A percentile compares a stretch with the other conserved stretches of the same genome.
phyloP scores from a whole-genome alignment of 2,329 filamentous ascomycete genomes.

The Zasmidium citrigriseum region DNA sequence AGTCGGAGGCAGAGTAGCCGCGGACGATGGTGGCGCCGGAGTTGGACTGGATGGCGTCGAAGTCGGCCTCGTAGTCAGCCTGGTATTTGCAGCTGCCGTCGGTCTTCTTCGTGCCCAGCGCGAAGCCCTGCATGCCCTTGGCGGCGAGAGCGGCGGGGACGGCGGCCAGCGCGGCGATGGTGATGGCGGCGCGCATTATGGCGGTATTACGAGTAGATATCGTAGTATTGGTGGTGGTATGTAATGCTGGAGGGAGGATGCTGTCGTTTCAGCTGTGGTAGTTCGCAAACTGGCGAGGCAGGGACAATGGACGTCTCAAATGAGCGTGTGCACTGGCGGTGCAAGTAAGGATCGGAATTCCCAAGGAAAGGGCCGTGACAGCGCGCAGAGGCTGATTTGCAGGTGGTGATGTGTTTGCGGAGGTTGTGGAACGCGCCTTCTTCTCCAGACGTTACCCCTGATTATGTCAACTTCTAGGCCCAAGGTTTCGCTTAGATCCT shows the following conservation, averaged over 20 bases:
- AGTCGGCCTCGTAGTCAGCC: constrained; percentile 65
- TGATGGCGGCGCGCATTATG: constrained; percentile 29
- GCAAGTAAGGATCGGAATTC: constrained; percentile 1
- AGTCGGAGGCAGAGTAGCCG: constrained; percentile 68
- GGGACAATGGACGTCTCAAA: background rate
- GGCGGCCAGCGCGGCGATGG: constrained; percentile 28
- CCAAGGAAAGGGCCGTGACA: background rate
- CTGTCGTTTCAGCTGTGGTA: background rate
- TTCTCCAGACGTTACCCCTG: background rate
- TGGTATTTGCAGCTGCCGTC: constrained; percentile 64
- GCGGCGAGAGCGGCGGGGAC: constrained; percentile 27
- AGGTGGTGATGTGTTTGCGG: background rate
- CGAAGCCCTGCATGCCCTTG: constrained; percentile 62
- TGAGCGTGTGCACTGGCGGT: constrained; percentile 6
- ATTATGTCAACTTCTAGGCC: background rate
- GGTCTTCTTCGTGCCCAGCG: constrained; percentile 64
- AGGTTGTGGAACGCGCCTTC: background rate
- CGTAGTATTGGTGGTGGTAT: background rate
- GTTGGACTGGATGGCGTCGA: constrained; percentile 58
- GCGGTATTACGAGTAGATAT: constrained; percentile 7
- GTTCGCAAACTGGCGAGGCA: background rate
- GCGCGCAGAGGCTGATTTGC: background rate
- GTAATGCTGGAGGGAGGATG: background rate
- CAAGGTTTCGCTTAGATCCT: background rate
- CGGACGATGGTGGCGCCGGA: constrained; percentile 60